Conservation (phyloP, 768 basidiomycete genomes). For the Lactarius psammicola region DNA sequence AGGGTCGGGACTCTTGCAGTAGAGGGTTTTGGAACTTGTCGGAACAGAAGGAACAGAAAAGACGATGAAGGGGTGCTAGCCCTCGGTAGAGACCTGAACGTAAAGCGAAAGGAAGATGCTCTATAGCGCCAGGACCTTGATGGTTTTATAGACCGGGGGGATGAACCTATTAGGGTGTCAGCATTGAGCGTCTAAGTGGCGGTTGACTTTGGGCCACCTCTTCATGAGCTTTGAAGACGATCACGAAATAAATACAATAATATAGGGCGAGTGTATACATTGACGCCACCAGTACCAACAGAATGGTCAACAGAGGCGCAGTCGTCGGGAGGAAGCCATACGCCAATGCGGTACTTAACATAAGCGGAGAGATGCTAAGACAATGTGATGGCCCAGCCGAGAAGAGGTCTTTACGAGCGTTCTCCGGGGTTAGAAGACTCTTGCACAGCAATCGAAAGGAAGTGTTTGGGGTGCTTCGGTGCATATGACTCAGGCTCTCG, state of each 20-base stretch:
- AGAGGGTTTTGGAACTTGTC: background rate
- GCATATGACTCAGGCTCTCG: too few species aligned
- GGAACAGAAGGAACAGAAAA: background rate
- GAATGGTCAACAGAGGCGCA: conserved; percentile 3
- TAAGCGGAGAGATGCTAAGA: background rate
- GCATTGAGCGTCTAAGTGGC: background rate
- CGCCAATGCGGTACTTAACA: background rate
- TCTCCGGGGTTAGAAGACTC: background rate
- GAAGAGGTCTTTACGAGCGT: background rate
- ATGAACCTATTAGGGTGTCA: background rate
- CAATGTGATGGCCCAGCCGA: background rate
- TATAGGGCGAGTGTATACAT: background rate
- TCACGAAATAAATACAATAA: background rate
- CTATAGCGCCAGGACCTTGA: conserved; percentile 5
- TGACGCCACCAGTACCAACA: background rate
- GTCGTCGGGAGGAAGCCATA: background rate
- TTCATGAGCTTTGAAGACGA: conserved; percentile 4
- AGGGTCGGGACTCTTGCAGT: background rate
- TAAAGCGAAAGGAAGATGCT: background rate
- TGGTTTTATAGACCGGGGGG: conserved; percentile 15
- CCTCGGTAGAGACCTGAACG: conserved; percentile 1
- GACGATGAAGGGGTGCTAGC: background rate
- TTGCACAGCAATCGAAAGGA: background rate
- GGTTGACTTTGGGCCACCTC: conserved; percentile 1
- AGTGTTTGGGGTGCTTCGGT: background rate